Evolutionary conservation across 352 stramenopile genomes (phyloP), one percentile per base, ranked within the genome.

Genomic region (Pythium sp.): DNA sequence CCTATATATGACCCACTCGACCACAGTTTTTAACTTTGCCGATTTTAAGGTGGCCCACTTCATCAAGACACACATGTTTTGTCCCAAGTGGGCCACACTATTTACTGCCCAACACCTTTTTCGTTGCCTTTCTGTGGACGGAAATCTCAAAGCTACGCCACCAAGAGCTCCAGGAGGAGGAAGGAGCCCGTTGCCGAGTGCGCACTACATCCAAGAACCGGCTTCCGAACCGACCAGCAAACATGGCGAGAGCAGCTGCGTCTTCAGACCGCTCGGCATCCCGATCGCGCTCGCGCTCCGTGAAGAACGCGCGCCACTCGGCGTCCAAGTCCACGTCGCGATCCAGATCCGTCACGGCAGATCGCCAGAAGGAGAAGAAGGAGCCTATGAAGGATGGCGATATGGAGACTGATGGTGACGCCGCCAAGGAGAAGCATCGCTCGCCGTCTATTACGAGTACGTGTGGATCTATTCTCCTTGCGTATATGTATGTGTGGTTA

Each of bases 251-350:
- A 63, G 43, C 28, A 34, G 34, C 41, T n/a, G 15, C 55, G 12
- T 61, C 63, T 20, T n/a, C 53, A 8, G 38, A 12, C 1, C 63
- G 63, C 24, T 56, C 63, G 2, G 36, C 18, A n/a, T 58, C 64
- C 5, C 55, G 34, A 22, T 64, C 64, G 14, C 20, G 14, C 55
- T 69, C 63, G 38, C 22, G 18, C 22, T 43, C 55, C 3, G 28
- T 14, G 28, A 20, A 60, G 18, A 60, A 34, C 12, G n/a, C 60
- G 26, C 47, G 49, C 28, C 18, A 24, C 20, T 46, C 28, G 38
- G 22, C n/a, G 18, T 65, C 59, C 38, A 34, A 54, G 26, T 65
- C 60, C 8, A 34, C 24, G 8, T 69, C 64, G 43, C 55, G 56
- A 56, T 69, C 64, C 12, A 58, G 36, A 58, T 63, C 54, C 4